These are phyloP conservation scores for Leccinum fallax DNA, from an alignment of 1,284 basidiomycete species.

Conservation along the genomic window DNA sequence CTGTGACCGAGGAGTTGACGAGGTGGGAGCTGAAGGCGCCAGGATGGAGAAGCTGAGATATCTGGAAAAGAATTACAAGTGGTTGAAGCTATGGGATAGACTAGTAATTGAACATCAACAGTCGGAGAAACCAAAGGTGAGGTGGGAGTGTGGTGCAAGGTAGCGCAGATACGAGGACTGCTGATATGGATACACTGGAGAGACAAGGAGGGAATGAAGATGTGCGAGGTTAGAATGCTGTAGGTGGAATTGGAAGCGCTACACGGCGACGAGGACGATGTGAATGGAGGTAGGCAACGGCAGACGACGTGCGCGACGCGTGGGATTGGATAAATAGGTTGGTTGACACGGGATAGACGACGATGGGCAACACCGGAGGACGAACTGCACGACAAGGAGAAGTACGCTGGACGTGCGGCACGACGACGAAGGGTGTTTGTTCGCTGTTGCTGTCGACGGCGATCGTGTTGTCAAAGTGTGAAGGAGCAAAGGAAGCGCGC, in stretches of 20 bases:
- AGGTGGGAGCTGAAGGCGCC: constrained; percentile 61
- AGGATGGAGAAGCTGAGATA: constrained; percentile 52
- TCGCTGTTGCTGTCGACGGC: constrained; percentile 38
- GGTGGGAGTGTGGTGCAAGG: constrained; percentile 22
- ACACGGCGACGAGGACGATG: constrained; percentile 21
- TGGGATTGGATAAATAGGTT: constrained; percentile 39
- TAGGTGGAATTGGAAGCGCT: constrained; percentile 19
- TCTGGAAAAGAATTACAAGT: constrained; percentile 32
- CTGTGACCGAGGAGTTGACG: constrained; percentile 51
- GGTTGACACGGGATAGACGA: constrained; percentile 22
- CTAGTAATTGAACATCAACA: constrained; percentile 42
- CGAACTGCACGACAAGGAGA: constrained; percentile 27
- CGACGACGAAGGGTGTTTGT: constrained; percentile 34
- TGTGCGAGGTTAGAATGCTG: constrained; percentile 29
- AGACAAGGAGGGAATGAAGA: constrained; percentile 26
- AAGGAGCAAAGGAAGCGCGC: constrained; percentile 48
- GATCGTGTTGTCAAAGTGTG: constrained; percentile 45
- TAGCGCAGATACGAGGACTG: constrained; percentile 36
- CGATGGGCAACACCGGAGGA: constrained; percentile 21
- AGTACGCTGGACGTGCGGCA: constrained; percentile 31
- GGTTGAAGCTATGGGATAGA: constrained; percentile 34
- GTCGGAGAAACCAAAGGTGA: constrained; percentile 28
- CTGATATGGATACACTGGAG: constrained; percentile 41
- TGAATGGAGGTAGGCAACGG: constrained; percentile 23
- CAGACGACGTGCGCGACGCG: constrained; percentile 40